Percentiles rank a stretch among this genome's conserved stretches.
phyloP scores from a whole-genome alignment of 2,329 filamentous ascomycete species.

The Trichoderma koningii region DNA sequence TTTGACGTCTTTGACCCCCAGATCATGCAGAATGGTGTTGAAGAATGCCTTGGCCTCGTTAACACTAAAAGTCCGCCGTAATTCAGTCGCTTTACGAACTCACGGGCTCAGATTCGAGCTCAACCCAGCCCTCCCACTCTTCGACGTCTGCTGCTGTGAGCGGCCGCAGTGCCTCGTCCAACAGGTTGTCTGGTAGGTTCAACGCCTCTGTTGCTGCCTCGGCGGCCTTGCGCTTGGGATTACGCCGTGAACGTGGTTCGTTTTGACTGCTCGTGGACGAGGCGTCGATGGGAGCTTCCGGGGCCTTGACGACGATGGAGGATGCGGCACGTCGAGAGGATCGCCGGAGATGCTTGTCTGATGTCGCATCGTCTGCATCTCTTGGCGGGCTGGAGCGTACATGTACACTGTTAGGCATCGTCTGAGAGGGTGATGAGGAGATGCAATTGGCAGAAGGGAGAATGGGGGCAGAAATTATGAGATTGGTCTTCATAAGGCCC shows the following conservation, averaged over 20 bases:
- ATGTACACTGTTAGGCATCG: neutral
- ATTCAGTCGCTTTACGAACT: conserved; percentile 34
- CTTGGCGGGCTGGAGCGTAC: neutral
- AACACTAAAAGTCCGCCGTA: neutral
- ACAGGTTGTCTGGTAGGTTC: conserved; percentile 44
- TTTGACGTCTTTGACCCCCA: conserved; percentile 73
- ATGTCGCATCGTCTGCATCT: neutral
- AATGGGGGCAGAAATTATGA: too few species aligned
- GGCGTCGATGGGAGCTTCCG: conserved; percentile 10
- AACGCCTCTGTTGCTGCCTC: conserved; percentile 37
- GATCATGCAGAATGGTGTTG: conserved; percentile 77
- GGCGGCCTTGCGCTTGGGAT: conserved; percentile 50
- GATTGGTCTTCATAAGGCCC: too few species aligned
- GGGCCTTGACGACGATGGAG: neutral
- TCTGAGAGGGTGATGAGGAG: too few species aligned
- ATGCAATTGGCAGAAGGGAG: too few species aligned
- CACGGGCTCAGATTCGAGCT: conserved; percentile 89
- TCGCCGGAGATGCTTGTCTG: conserved; percentile 18
- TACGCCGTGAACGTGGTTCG: conserved; percentile 40
- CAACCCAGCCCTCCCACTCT: conserved; percentile 73
- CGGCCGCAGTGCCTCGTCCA: conserved; percentile 50
- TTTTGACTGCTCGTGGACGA: conserved; percentile 27
- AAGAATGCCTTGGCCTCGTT: conserved; percentile 68
- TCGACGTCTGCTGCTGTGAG: conserved; percentile 55
- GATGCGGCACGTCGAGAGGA: conserved; percentile 12